Percentiles rank a stretch among this genome's conserved stretches.
Evolutionary conservation across 345 rosid genomes (phyloP).

Genomic region (Eucalyptus pumila): DNA sequence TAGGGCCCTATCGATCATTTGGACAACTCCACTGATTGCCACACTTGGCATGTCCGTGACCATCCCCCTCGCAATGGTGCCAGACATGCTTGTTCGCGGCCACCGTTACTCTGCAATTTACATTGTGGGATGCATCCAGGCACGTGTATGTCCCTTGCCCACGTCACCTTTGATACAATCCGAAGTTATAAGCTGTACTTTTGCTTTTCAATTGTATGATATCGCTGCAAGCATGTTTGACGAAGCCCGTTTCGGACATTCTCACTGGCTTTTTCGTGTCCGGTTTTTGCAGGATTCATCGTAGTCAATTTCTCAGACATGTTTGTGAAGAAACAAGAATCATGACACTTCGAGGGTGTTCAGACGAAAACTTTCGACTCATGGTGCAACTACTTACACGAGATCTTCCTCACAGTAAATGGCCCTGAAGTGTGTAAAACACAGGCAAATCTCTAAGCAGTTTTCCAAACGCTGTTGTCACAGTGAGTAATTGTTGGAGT

Average conservation of each 20-base stretch:
- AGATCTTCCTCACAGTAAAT: background rate
- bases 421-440: background rate
- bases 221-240: background rate
- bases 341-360: background rate
- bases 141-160: background rate
- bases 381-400: background rate
- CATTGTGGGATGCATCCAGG: slow-evolving; percentile 70
- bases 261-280: background rate
- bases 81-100: slow-evolving; percentile 67
- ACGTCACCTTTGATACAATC: background rate
- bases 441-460: background rate
- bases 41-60: slow-evolving; percentile 79
- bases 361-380: background rate
- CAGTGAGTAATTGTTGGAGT: background rate
- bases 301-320: slow-evolving; percentile 33
- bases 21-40: slow-evolving; percentile 80
- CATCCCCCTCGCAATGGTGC: slow-evolving; percentile 78
- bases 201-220: background rate
- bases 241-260: background rate
- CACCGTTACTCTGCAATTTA: slow-evolving; percentile 57
- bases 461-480: background rate
- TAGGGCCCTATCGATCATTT: slow-evolving; percentile 80
- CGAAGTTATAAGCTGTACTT: background rate
- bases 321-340: slow-evolving; percentile 2
- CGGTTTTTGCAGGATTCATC: slow-evolving; percentile 51